Percentiles rank a stretch among this genome's conserved stretches.
Evolutionary conservation across 2,329 filamentous ascomycete species (phyloP).

Genomic region (Parafenestella ontariensis): DNA sequence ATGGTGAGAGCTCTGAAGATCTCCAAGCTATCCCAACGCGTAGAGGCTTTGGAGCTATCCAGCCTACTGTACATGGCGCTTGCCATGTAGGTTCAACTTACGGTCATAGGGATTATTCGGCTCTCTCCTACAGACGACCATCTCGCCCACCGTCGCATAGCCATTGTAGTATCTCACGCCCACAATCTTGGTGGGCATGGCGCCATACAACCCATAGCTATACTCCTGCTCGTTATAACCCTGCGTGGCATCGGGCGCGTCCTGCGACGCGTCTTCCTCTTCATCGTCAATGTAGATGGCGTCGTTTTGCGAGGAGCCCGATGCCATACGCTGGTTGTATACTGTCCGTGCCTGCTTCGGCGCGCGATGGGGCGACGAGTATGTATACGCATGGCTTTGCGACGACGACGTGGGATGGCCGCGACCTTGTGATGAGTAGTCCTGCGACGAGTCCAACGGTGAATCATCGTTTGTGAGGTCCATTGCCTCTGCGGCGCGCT

Average conservation of each 20-base stretch:
- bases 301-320: constrained; percentile 36
- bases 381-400: constrained; percentile 20
- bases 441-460: constrained; percentile 28
- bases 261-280: constrained; percentile 38
- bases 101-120: constrained; percentile 63
- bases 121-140: constrained; percentile 61
- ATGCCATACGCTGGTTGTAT: constrained; percentile 8
- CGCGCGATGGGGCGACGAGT: constrained; percentile 11
- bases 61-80: not conserved
- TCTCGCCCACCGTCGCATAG: constrained; percentile 45
- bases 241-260: constrained; percentile 38
- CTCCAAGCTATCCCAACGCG: too few relatives aligned
- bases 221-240: constrained; percentile 31
- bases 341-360: constrained; percentile 39
- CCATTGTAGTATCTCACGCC: constrained; percentile 56
- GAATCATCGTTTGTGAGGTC: constrained; percentile 13
- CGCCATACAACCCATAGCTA: constrained; percentile 41
- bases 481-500: constrained; percentile 12
- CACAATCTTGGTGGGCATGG: constrained; percentile 63
- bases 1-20: too few relatives aligned
- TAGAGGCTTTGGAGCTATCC: not conserved
- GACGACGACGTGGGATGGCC: constrained; percentile 9
- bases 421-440: constrained; percentile 10
- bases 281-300: constrained; percentile 36
- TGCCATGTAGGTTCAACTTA: constrained; percentile 1